Conservation (phyloP, 1,139 yeast species). For the Petasospora fabianii region DNA sequence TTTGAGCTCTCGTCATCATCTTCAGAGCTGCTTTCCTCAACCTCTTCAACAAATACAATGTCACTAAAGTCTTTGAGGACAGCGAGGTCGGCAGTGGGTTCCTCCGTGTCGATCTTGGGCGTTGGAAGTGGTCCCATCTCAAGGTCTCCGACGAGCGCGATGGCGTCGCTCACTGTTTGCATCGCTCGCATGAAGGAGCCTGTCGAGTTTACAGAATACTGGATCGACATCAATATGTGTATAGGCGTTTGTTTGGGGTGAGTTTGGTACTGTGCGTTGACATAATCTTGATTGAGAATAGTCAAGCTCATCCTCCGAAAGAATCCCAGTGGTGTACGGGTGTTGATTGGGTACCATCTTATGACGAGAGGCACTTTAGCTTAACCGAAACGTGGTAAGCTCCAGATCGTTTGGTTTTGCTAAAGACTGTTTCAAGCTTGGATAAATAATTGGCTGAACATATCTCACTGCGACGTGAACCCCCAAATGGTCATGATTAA, state of each 20-base stretch:
- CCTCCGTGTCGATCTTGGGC: slow-evolving; percentile 30
- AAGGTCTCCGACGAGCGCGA: slow-evolving; percentile 33
- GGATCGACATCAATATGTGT: slow-evolving; percentile 27
- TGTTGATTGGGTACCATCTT: slow-evolving; percentile 2
- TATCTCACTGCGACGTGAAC: too few species aligned
- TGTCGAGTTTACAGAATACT: slow-evolving; percentile 58
- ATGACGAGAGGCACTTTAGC: too few species aligned
- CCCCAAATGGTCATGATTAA: too few species aligned
- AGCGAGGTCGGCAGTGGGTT: slow-evolving; percentile 17
- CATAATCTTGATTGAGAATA: too few species aligned
- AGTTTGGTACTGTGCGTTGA: background rate
- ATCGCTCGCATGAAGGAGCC: slow-evolving; percentile 77
- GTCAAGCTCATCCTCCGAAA: background rate
- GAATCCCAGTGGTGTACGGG: slow-evolving; percentile 1
- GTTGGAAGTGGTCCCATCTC: slow-evolving; percentile 17
- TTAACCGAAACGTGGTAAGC: too few species aligned
- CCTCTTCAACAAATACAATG: slow-evolving; percentile 30
- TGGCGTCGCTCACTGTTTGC: slow-evolving; percentile 55
- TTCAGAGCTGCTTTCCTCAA: slow-evolving; percentile 27
- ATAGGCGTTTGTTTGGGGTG: background rate
- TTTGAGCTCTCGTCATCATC: slow-evolving; percentile 16
- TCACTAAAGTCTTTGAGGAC: slow-evolving; percentile 37
- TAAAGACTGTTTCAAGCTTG: too few species aligned
- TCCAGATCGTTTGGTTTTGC: too few species aligned
- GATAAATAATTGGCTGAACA: too few species aligned